Conservation (phyloP, 176 grass and related monocot genomes). For the Aegilops tauschii region DNA sequence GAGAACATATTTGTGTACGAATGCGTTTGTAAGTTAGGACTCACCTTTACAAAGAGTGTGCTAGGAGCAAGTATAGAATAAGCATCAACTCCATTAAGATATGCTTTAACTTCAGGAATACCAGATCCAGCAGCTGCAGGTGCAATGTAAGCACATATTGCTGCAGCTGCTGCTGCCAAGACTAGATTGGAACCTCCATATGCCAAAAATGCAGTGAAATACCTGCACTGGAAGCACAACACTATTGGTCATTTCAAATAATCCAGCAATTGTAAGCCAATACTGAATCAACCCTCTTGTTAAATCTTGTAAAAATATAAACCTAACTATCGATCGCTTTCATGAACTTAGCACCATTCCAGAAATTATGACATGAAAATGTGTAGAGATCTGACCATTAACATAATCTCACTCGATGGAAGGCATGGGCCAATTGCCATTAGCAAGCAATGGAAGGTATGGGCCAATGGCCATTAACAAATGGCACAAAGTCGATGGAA, state of each 20-base stretch:
- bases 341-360: constrained; percentile 1
- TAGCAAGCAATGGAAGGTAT: background rate
- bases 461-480: background rate
- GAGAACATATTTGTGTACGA: background rate
- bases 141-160: constrained; percentile 85
- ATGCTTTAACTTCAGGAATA: constrained; percentile 96
- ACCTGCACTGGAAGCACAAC: constrained; percentile 73
- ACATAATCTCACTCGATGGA: background rate
- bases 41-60: constrained; percentile 92
- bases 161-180: constrained; percentile 59
- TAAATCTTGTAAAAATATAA: constrained; percentile 6
- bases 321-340: background rate
- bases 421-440: background rate
- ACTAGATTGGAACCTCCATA: constrained; percentile 71
- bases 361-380: background rate
- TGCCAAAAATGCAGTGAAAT: constrained; percentile 64
- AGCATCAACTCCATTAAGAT: constrained; percentile 95
- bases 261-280: background rate
- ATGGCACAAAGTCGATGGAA: no score
- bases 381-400: background rate
- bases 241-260: constrained; percentile 32
- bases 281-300: background rate
- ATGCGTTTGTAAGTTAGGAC: background rate
- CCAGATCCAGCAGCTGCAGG: constrained; percentile 96
- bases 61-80: constrained; percentile 81